Conservation (phyloP, 2,329 filamentous ascomycete species). For the Verticillium tricorpus region DNA sequence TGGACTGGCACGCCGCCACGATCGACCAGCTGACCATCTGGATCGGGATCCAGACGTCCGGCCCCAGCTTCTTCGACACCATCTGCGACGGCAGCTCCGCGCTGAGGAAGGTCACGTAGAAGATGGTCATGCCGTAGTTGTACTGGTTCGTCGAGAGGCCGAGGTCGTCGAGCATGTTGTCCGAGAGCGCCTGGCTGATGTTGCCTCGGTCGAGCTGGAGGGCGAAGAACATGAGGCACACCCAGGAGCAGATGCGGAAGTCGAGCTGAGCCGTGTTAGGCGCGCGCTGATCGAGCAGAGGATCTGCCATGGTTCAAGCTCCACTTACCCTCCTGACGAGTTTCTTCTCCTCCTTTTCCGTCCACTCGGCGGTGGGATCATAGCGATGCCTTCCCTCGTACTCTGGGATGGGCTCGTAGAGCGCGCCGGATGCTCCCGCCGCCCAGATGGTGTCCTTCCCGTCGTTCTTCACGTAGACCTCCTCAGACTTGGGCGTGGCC, state of each 20-base stretch:
- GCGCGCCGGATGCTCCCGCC: constrained; percentile 6
- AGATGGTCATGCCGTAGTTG: constrained; percentile 45
- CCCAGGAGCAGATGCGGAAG: constrained; percentile 33
- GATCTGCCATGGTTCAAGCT: background rate
- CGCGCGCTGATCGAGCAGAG: constrained; percentile 8
- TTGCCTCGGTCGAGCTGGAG: constrained; percentile 32
- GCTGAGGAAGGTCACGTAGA: constrained; percentile 41
- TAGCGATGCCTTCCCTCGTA: constrained; percentile 58
- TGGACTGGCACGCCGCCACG: constrained; percentile 26
- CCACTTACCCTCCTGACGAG: constrained; percentile 45
- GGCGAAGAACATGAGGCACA: constrained; percentile 27
- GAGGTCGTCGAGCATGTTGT: constrained; percentile 24
- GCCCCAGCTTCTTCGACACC: constrained; percentile 43
- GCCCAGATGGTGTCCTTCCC: constrained; percentile 5
- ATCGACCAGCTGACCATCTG: constrained; percentile 33
- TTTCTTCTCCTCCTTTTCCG: constrained; percentile 48
- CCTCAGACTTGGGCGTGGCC: background rate
- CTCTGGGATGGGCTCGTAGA: constrained; percentile 45
- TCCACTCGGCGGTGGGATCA: constrained; percentile 54
- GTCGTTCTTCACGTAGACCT: background rate
- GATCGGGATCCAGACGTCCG: constrained; percentile 44
- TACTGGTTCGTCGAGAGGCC: constrained; percentile 35
- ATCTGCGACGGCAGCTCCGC: constrained; percentile 52
- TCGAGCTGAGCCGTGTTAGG: constrained; percentile 19
- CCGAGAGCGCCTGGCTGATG: constrained; percentile 27